A percentile compares a stretch with the other conserved stretches of the same genome.
Conservation (phyloP, 352 stramenopile genomes). For the Phytophthora citrophthora region DNA sequence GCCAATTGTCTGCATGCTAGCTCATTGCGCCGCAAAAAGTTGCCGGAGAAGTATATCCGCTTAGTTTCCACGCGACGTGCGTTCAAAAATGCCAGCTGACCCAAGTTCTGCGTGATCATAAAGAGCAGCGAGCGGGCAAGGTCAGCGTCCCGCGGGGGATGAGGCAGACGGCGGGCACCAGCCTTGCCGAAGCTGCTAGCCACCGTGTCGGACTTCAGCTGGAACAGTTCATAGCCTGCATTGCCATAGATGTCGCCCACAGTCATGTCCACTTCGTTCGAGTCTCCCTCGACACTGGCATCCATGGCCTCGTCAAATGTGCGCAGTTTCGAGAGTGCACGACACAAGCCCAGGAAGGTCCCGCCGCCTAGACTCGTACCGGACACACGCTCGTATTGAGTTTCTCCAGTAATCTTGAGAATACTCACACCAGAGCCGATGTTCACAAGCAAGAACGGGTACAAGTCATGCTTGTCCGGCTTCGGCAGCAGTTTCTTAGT, state of each 20-base stretch:
- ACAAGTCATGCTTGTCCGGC: constrained; percentile 61
- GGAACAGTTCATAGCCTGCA: constrained; percentile 88
- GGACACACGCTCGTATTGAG: constrained; percentile 95
- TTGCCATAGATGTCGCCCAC: constrained; percentile 98
- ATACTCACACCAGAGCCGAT: constrained; percentile 98
- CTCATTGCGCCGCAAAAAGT: constrained; percentile 97
- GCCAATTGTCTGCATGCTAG: constrained; percentile 89
- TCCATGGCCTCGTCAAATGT: constrained; percentile 85
- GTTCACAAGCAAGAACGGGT: constrained; percentile 98
- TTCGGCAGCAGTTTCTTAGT: constrained; percentile 74
- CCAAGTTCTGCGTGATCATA: constrained; percentile 99
- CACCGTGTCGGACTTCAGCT: constrained; percentile 86
- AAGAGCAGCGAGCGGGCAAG: constrained; percentile 94
- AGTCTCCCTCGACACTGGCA: constrained; percentile 69
- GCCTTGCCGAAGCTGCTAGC: constrained; percentile 98
- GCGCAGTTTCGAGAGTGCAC: constrained; percentile 90
- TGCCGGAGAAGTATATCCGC: constrained; percentile 96
- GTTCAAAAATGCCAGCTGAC: constrained; percentile 96
- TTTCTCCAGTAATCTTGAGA: constrained; percentile 90
- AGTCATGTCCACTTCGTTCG: constrained; percentile 93
- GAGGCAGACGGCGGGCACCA: constrained; percentile 28
- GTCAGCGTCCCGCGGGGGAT: constrained; percentile 90
- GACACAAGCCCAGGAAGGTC: constrained; percentile 97
- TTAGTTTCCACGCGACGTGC: constrained; percentile 91
- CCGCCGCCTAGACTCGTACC: constrained; percentile 97